Conservation (phyloP, 176 grass and related monocot genomes). For the Triticum aestivum region IWGSC_CS_RefSeq_v2.1 NC_057807.1:233982792-233983291, state of each 20-base stretch:
- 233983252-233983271: slow-evolving; percentile 30
- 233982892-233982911: slow-evolving; percentile 16
- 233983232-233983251: slow-evolving; percentile 16
- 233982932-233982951: slow-evolving; percentile 27
- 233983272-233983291: slow-evolving; percentile 21
- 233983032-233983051: slow-evolving; percentile 23
- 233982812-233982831: too few species aligned
- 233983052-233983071: slow-evolving; percentile 33
- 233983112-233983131: slow-evolving; percentile 35
- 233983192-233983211: slow-evolving; percentile 1
- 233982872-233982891: not conserved
- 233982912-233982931: slow-evolving; percentile 36
- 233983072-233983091: slow-evolving; percentile 37
- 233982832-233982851: too few species aligned
- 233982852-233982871: too few species aligned
- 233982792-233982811: too few species aligned
- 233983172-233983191: slow-evolving; percentile 22
- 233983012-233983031: slow-evolving; percentile 22
- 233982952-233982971: slow-evolving; percentile 23
- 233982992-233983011: slow-evolving; percentile 35
- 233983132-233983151: slow-evolving; percentile 41
- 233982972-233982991: slow-evolving; percentile 35
- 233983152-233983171: not conserved
- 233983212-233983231: slow-evolving; percentile 23
- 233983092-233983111: slow-evolving; percentile 34